Conservation (phyloP, 2,329 filamentous ascomycete species). For the Colletotrichum sp. region DNA sequence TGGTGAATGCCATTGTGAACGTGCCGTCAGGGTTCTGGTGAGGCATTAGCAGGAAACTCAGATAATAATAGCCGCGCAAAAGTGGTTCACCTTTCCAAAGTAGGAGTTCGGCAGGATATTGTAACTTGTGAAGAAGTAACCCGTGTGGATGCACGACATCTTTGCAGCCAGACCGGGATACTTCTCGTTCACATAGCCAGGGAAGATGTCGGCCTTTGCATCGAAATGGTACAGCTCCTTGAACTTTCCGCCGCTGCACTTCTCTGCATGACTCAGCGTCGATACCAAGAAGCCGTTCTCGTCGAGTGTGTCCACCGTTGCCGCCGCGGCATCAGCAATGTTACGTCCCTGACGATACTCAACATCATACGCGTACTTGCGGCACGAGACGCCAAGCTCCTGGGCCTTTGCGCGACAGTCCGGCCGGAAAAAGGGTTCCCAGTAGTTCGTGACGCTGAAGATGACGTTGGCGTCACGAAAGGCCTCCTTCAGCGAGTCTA, state of each 20-base stretch:
- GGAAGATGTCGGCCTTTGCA: conserved; percentile 56
- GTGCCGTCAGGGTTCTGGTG: conserved; percentile 36
- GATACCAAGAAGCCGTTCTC: conserved; percentile 55
- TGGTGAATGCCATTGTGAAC: conserved; percentile 53
- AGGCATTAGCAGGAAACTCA: conserved; percentile 25
- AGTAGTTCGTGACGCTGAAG: conserved; percentile 62
- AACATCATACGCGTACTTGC: conserved; percentile 49
- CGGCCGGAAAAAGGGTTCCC: conserved; percentile 52
- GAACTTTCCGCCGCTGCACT: conserved; percentile 49
- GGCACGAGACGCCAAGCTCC: conserved; percentile 43
- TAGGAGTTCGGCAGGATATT: conserved; percentile 50
- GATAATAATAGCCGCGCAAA: background rate
- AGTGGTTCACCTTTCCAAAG: conserved; percentile 43
- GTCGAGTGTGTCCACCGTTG: conserved; percentile 42
- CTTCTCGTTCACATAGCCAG: conserved; percentile 44
- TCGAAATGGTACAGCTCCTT: conserved; percentile 59
- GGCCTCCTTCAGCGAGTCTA: conserved; percentile 39
- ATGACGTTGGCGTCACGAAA: conserved; percentile 54
- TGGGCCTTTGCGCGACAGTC: conserved; percentile 43
- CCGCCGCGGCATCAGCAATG: conserved; percentile 57
- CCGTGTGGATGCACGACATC: conserved; percentile 56
- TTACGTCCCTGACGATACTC: conserved; percentile 59
- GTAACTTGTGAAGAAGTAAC: conserved; percentile 53
- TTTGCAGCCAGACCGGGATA: conserved; percentile 51
- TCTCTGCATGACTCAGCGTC: conserved; percentile 52